A percentile compares a stretch with the other conserved stretches of the same genome.
Conservation (phyloP, 371 early-diverging fungal genomes). For the Mycotypha africana region DNA sequence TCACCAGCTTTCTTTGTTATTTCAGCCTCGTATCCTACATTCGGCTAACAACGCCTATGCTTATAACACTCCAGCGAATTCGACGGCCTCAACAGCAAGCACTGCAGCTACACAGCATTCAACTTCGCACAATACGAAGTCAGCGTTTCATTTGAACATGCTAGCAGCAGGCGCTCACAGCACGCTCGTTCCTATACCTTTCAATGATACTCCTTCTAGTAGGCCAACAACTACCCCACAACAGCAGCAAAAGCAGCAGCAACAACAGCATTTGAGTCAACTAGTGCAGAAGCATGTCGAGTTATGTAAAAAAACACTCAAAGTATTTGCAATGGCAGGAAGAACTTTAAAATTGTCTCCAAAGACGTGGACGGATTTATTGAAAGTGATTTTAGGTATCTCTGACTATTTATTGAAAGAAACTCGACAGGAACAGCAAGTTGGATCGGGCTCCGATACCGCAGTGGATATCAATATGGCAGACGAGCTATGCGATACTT, state of each 20-base stretch:
- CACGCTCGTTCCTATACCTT: slow-evolving; percentile 14
- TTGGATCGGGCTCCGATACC: slow-evolving; percentile 19
- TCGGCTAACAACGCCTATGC: too few species aligned
- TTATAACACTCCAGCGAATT: background rate
- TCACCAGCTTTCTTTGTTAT: slow-evolving; percentile 70
- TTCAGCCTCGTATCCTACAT: slow-evolving; percentile 59
- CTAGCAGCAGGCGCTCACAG: slow-evolving; percentile 20
- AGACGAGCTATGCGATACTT: slow-evolving; percentile 68
- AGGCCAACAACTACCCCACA: slow-evolving; percentile 1
- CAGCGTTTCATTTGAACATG: slow-evolving; percentile 17
- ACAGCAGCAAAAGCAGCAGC: slow-evolving; percentile 1
- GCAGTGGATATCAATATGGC: slow-evolving; percentile 61
- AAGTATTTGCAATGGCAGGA: slow-evolving; percentile 58
- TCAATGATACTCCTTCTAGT: slow-evolving; percentile 1
- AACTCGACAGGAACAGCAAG: too few species aligned
- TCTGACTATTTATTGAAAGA: slow-evolving; percentile 64
- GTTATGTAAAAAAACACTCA: slow-evolving; percentile 69
- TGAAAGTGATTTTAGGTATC: slow-evolving; percentile 71
- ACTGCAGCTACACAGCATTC: background rate
- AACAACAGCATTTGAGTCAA: slow-evolving; percentile 30
- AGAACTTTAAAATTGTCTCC: slow-evolving; percentile 58
- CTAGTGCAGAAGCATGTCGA: slow-evolving; percentile 59
- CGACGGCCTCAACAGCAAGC: background rate
- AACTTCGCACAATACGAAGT: slow-evolving; percentile 1
- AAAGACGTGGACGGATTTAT: slow-evolving; percentile 72